Conservation (phyloP, 306 rosid genomes). For the Calophaca sinica region DNA sequence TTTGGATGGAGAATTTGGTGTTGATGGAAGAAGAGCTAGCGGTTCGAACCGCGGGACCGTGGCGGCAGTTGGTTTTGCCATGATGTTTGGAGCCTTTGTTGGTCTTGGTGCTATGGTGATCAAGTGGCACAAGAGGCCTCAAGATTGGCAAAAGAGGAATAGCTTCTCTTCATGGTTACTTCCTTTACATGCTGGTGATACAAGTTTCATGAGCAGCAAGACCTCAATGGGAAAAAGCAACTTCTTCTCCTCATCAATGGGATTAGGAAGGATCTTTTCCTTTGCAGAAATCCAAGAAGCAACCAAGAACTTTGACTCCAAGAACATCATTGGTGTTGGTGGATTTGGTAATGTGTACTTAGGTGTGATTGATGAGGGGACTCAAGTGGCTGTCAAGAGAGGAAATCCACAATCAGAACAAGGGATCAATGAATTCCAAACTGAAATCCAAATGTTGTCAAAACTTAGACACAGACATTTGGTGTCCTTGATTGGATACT, state of each 20-base stretch:
- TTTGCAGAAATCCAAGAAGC: slow-evolving; percentile 65
- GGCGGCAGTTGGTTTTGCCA: slow-evolving; percentile 66
- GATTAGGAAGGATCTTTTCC: slow-evolving; percentile 60
- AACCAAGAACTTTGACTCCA: slow-evolving; percentile 63
- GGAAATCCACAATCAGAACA: slow-evolving; percentile 78
- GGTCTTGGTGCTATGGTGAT: slow-evolving; percentile 72
- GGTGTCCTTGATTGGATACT: slow-evolving; percentile 69
- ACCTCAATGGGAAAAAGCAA: slow-evolving; percentile 59
- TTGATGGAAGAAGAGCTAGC: slow-evolving; percentile 46
- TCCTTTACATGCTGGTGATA: slow-evolving; percentile 64
- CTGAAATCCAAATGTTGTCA: slow-evolving; percentile 70
- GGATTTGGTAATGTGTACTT: slow-evolving; percentile 70
- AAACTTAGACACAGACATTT: slow-evolving; percentile 69
- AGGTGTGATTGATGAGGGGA: slow-evolving; percentile 64
- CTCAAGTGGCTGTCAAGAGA: slow-evolving; percentile 66
- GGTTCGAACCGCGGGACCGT: slow-evolving; percentile 53
- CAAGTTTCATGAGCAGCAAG: slow-evolving; percentile 62
- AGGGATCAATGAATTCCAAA: slow-evolving; percentile 67
- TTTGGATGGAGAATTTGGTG: slow-evolving; percentile 69
- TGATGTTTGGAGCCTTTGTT: slow-evolving; percentile 72
- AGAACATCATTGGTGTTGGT: slow-evolving; percentile 65
- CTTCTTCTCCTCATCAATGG: slow-evolving; percentile 57
- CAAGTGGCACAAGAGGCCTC: slow-evolving; percentile 76
- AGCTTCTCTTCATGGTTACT: slow-evolving; percentile 76
- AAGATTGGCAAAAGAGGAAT: slow-evolving; percentile 70